Evolutionary conservation across 2,329 filamentous ascomycete genomes (phyloP).

Genomic region (Rachicladosporium sp.): DNA sequence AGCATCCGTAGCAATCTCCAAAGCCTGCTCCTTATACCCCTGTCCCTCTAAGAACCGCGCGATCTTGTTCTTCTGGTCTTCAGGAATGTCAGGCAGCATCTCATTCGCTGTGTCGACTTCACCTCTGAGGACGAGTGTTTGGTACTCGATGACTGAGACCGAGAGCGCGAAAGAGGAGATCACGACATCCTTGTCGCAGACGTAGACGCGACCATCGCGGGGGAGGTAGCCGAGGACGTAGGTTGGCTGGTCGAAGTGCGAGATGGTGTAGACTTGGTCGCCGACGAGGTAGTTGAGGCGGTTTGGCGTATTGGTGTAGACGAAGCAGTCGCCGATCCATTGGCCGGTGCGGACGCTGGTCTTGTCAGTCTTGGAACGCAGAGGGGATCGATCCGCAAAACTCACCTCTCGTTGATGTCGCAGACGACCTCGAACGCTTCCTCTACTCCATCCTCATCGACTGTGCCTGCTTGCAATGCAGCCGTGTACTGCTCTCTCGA

Average conservation of each 20-base stretch:
- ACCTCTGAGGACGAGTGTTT: conserved; percentile 84
- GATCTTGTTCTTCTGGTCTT: conserved; percentile 96
- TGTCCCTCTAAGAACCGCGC: conserved; percentile 95
- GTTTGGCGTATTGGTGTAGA: conserved; percentile 90
- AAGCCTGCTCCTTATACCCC: conserved; percentile 87
- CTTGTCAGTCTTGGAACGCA: conserved; percentile 1
- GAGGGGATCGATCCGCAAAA: conserved; percentile 1
- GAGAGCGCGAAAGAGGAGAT: conserved; percentile 86
- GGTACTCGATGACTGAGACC: conserved; percentile 87
- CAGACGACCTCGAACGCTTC: conserved; percentile 92
- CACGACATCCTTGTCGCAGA: conserved; percentile 89
- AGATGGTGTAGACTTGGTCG: conserved; percentile 94
- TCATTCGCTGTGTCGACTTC: conserved; percentile 87
- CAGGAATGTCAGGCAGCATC: conserved; percentile 68
- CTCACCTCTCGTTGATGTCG: conserved; percentile 78
- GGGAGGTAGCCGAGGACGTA: conserved; percentile 93
- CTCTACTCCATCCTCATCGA: conserved; percentile 87
- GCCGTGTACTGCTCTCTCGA: conserved; percentile 80
- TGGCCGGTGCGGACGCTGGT: conserved; percentile 76
- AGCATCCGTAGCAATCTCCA: conserved; percentile 89
- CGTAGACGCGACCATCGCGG: conserved; percentile 86
- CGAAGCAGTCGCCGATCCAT: conserved; percentile 98
- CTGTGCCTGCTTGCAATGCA: conserved; percentile 66
- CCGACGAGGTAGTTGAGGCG: conserved; percentile 95
- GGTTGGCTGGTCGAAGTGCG: conserved; percentile 90